Evolutionary conservation across 257 asterid genomes (phyloP), one percentile per base, ranked within the genome.

Genomic region (Jasminum sambac): DNA sequence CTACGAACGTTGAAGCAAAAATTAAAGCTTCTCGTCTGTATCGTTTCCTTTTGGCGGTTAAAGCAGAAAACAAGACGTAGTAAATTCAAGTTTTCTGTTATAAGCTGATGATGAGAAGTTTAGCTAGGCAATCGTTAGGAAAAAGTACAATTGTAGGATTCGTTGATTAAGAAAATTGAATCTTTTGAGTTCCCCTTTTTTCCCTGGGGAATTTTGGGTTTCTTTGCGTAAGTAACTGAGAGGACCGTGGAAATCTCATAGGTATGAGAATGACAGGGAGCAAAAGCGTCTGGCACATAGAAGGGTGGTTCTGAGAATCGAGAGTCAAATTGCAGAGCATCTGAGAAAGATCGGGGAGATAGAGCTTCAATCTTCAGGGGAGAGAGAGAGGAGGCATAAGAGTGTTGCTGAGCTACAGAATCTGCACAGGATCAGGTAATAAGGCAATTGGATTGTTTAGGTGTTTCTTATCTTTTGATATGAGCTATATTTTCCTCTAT

Each of bases 221-320:
- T 63, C 60, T 13, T 24, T 34, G 26, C 62, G 75, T 74, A 26
- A 23, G 44, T 64, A 17, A 36, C 19, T 21, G 64, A 58, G 19
- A 11, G 36, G 17, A 17, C 23, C 43, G 16, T 64, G 21, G 76
- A 58, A 40, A n/a, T 38, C 8, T 63, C 66, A 16, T 41, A 85
- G 88, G 74, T 90, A 83, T 42, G 95, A 84, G 82, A 89, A 81
- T 77, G 86, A 83, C 63, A 84, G 81, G 67, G 86, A 86, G 40
- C 86, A 73, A 50, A 90, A 82, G 82, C 87, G 78, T 37, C 79
- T 87, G 25, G 86, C 87, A 0, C 92, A 84, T 59, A 89, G 88
- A 81, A 83, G 96, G 78, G 78, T 52, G 69, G 87, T 89, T 74
- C 72, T 89, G 68, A 83, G 95, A 73, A 79, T 90, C 14, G 94